Conservation (phyloP, 108 stramenopile species). For the Cyclotella kingstonii region DNA sequence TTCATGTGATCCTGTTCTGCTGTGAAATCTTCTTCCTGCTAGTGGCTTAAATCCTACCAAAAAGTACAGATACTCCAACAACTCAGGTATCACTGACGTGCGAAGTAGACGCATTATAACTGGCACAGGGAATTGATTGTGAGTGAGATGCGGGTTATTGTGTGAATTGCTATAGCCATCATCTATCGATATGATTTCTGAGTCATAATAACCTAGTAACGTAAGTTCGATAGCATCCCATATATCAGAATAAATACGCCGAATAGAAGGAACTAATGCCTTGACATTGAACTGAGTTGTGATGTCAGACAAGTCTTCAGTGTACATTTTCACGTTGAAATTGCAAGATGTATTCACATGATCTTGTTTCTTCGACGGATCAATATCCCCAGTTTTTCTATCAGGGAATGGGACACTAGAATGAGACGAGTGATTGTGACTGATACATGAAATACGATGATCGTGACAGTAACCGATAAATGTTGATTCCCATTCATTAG, state of each 20-base stretch:
- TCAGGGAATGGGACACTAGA: too few relatives aligned
- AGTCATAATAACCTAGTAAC: constrained; percentile 31
- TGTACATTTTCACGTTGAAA: not conserved
- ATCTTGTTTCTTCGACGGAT: not conserved
- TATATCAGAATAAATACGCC: constrained; percentile 17
- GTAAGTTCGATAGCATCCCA: constrained; percentile 41
- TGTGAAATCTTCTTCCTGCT: not conserved
- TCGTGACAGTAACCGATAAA: constrained; percentile 30
- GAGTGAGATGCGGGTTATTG: not conserved
- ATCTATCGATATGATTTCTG: not conserved
- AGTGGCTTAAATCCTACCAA: constrained; percentile 30
- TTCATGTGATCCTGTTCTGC: not conserved
- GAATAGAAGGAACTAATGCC: constrained; percentile 26
- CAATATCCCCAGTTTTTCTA: too few relatives aligned
- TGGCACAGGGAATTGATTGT: constrained; percentile 19
- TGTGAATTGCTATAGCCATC: not conserved
- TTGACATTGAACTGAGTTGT: constrained; percentile 35
- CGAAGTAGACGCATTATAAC: constrained; percentile 28
- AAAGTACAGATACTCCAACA: constrained; percentile 33
- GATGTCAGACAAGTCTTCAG: constrained; percentile 8
- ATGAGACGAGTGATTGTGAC: not conserved
- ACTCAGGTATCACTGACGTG: constrained; percentile 19
- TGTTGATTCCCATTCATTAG: constrained; percentile 26
- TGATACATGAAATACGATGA: not conserved
- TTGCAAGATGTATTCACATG: not conserved